These are phyloP conservation scores for Tricholoma hemisulphureum DNA, from an alignment of 768 basidiomycete genomes.

Conservation along the genomic window DNA sequence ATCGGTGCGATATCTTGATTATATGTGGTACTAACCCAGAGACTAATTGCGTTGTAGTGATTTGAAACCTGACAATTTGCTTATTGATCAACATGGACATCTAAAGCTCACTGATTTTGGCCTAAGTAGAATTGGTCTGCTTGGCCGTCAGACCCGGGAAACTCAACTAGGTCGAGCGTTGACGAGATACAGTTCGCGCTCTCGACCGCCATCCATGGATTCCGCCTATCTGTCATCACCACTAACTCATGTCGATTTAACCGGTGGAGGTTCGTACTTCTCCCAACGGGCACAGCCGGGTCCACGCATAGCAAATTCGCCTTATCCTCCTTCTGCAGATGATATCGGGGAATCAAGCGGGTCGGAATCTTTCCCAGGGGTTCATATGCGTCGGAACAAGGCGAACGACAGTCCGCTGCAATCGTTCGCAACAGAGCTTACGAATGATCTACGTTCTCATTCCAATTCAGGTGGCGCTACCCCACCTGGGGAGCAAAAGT, in stretches of 20 bases:
- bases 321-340: constrained; percentile 71
- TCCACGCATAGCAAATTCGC: constrained; percentile 60
- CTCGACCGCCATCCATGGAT: constrained; percentile 80
- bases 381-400: constrained; percentile 49
- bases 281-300: constrained; percentile 60
- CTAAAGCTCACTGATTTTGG: constrained; percentile 98
- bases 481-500: constrained; percentile 84
- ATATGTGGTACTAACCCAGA: neutral
- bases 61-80: constrained; percentile 95
- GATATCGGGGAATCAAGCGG: constrained; percentile 84
- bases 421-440: constrained; percentile 83
- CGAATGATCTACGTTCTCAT: constrained; percentile 80
- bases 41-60: constrained; percentile 57
- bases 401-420: constrained; percentile 77
- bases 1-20: constrained; percentile 65
- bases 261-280: constrained; percentile 77
- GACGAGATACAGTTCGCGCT: constrained; percentile 62
- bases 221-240: constrained; percentile 79
- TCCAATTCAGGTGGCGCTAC: constrained; percentile 62
- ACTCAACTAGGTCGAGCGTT: constrained; percentile 47
- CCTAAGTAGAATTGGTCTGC: constrained; percentile 92
- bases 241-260: constrained; percentile 55
- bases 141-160: constrained; percentile 92
- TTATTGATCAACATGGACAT: constrained; percentile 96
- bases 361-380: constrained; percentile 68